phyloP scores from a whole-genome alignment of 2,329 filamentous ascomycete species.

The Alternaria sp. region DNA sequence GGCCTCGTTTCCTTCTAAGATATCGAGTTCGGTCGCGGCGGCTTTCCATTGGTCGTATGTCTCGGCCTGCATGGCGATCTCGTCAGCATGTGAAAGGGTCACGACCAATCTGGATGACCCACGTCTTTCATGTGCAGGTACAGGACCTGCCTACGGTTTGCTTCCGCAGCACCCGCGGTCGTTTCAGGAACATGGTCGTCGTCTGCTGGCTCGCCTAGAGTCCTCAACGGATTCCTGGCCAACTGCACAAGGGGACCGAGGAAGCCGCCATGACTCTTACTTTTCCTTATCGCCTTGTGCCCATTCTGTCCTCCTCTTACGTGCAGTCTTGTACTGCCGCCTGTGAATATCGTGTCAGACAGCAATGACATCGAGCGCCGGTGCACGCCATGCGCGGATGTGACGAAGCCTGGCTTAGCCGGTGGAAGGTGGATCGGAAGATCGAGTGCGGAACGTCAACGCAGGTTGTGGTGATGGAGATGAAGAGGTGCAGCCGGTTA shows the following conservation, averaged over 20 bases:
- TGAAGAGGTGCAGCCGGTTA: slow-evolving; percentile 8
- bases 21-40: slow-evolving; percentile 79
- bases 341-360: slow-evolving; percentile 45
- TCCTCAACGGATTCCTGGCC: slow-evolving; percentile 45
- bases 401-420: slow-evolving; percentile 20
- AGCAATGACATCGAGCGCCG: slow-evolving; percentile 48
- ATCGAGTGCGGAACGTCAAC: slow-evolving; percentile 2
- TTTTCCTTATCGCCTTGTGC: slow-evolving; percentile 27
- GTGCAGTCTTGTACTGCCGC: slow-evolving; percentile 44
- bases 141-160: slow-evolving; percentile 65
- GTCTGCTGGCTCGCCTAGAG: slow-evolving; percentile 25
- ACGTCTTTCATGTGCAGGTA: slow-evolving; percentile 72
- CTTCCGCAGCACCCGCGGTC: slow-evolving; percentile 15
- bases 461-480: slow-evolving; percentile 2
- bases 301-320: slow-evolving; percentile 24
- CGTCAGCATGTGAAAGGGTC: slow-evolving; percentile 40
- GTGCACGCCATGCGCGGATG: slow-evolving; percentile 46
- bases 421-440: slow-evolving; percentile 20
- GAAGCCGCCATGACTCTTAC: slow-evolving; percentile 44
- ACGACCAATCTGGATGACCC: slow-evolving; percentile 45
- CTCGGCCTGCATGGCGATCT: slow-evolving; percentile 63
- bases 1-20: slow-evolving; percentile 78
- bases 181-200: slow-evolving; percentile 27
- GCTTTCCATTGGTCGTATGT: slow-evolving; percentile 76
- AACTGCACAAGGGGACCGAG: slow-evolving; percentile 49